These are phyloP conservation scores for Gossypium lobatum DNA, from an alignment of 441 rosid species.

Conservation along the genomic window DNA sequence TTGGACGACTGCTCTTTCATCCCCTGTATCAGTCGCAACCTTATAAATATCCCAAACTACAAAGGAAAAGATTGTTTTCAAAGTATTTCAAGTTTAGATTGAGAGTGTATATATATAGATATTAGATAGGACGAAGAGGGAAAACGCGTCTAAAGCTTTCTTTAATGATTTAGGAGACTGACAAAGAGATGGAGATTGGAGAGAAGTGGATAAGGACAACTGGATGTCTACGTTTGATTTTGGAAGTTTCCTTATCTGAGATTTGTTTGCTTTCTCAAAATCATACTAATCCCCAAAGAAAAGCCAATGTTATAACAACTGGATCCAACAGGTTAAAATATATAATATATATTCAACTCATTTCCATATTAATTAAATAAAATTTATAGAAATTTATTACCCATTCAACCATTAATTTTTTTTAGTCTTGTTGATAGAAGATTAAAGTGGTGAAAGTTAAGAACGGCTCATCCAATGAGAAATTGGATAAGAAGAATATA, in stretches of 20 bases:
- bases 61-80: background rate
- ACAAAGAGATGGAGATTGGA: background rate
- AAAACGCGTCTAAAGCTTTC: slow-evolving; percentile 10
- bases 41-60: slow-evolving; percentile 6
- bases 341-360: too few relatives aligned
- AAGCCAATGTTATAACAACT: too few relatives aligned
- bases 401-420: too few relatives aligned
- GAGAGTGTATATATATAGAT: background rate
- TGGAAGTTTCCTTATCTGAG: background rate
- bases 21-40: slow-evolving; percentile 28
- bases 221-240: background rate
- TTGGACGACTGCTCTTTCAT: slow-evolving; percentile 45
- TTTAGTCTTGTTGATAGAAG: too few relatives aligned
- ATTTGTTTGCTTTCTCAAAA: background rate
- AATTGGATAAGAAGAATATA: too few relatives aligned
- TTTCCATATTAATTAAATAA: too few relatives aligned
- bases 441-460: too few relatives aligned
- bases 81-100: background rate
- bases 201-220: slow-evolving; percentile 28
- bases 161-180: background rate
- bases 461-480: too few relatives aligned
- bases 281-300: too few relatives aligned
- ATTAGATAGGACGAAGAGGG: background rate
- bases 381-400: too few relatives aligned
- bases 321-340: too few relatives aligned